Base-by-base conservation (phyloP, 1,284 basidiomycete species). In the Austroboletus novae-zelandiae region DNA sequence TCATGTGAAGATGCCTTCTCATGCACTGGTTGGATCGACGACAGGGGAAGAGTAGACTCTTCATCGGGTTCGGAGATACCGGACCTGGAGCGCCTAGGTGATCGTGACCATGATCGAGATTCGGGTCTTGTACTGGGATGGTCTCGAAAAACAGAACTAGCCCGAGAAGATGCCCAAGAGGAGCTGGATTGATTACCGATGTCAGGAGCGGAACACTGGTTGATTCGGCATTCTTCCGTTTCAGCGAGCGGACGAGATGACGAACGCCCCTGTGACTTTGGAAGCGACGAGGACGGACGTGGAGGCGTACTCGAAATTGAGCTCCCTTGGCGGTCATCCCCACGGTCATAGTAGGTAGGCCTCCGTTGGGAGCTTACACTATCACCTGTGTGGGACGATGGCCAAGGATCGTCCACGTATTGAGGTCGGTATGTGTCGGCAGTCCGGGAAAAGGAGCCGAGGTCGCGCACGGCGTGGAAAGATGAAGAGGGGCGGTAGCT, bases 401-500 rank as follows among this genome's bases (percentile, higher is more conserved):
- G n/a, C 58, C 69, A 52, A 51, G 40, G 11, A 48, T 55, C 60
- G 46, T 61, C 64, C 43, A 59, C 41, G 65, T 70, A 67, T 40
- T 61, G 63, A 40, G 77, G 77, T 49, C 77, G 68, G 57, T 80
- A 69, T 20, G 67, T 59, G 39, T 72, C 71, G 40, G 63, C 63
- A 61, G 68, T 59, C 63, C 69, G 58, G 53, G 59, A 57, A 63
- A 65, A 56, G 49, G 62, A 57, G 11, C 68, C 65, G 8, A 64
- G 47, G 45, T 71, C 69, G 46, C 69, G 69, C 27, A 61, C 58
- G 18, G 57, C 54, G 45, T 66, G 66, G 31, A 54, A 4, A 31
- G 29, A 0, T 15, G 66, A n/a, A 37, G 60, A 40, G 49, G 76
- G 76, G 32, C 74, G 74, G 65, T 79, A 79, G 31, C 72, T 72